These are phyloP conservation scores for Acidiella bohemica DNA, from an alignment of 495 filamentous ascomycete genomes.

Conservation along the genomic window DNA sequence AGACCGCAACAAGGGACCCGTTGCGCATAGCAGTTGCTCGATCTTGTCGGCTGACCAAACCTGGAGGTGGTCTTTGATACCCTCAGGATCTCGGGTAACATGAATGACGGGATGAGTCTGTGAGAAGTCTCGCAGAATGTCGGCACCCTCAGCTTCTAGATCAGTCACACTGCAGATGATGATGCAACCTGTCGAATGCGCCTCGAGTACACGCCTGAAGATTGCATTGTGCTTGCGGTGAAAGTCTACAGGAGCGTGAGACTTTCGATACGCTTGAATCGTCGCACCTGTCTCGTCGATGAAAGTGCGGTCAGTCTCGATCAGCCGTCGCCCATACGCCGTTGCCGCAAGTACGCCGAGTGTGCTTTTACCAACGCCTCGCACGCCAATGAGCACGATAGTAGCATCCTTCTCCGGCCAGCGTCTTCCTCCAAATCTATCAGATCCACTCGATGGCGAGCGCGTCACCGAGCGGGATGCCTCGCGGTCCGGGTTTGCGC, in stretches of 20 bases:
- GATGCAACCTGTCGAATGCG: constrained; percentile 49
- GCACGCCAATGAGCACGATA: constrained; percentile 60
- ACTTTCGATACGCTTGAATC: constrained; percentile 44
- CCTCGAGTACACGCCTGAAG: constrained; percentile 51
- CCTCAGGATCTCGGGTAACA: constrained; percentile 52
- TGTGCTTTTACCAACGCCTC: constrained; percentile 63
- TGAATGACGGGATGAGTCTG: constrained; percentile 59
- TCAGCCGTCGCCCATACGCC: constrained; percentile 51
- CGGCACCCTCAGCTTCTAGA: constrained; percentile 29
- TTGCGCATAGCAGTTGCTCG: constrained; percentile 37
- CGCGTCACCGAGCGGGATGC: no score
- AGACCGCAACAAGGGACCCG: constrained; percentile 40
- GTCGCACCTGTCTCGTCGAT: constrained; percentile 51
- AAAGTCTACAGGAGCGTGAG: constrained; percentile 1
- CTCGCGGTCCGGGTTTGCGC: no score
- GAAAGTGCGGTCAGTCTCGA: constrained; percentile 61
- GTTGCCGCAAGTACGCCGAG: constrained; percentile 67
- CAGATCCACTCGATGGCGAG: constrained; percentile 3
- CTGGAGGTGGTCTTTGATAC: constrained; percentile 50
- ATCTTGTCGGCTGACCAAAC: constrained; percentile 41
- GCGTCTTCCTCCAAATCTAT: no score
- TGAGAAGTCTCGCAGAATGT: constrained; percentile 35
- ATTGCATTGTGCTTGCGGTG: constrained; percentile 29
- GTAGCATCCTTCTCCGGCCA: constrained; percentile 48
- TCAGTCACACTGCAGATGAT: constrained; percentile 56